These are phyloP conservation scores for Neurospora sp. DNA, from an alignment of 495 filamentous ascomycete genomes.

Conservation along the genomic window DNA sequence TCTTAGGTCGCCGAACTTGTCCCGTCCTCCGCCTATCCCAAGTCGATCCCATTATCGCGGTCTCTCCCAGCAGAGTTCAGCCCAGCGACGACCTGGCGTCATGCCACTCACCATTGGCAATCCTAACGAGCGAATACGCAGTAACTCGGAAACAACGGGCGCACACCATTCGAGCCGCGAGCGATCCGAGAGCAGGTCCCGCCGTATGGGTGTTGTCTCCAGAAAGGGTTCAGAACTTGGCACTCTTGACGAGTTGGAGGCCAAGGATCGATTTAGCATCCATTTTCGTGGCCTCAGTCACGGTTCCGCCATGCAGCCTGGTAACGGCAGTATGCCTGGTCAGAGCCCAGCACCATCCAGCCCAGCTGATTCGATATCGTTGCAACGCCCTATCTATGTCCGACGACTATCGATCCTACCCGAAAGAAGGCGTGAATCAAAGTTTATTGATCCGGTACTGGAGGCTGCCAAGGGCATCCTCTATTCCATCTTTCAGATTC, in stretches of 20 bases:
- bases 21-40: constrained; percentile 62
- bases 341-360: constrained; percentile 45
- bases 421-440: constrained; percentile 59
- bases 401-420: constrained; percentile 75
- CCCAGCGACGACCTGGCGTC: constrained; percentile 55
- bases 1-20: constrained; percentile 53
- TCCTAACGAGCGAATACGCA: constrained; percentile 70
- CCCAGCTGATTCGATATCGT: constrained; percentile 40
- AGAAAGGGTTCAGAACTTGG: constrained; percentile 64
- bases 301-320: constrained; percentile 57
- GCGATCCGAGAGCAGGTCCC: constrained; percentile 40
- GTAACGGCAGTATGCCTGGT: constrained; percentile 28
- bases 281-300: constrained; percentile 76
- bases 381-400: constrained; percentile 50
- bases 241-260: constrained; percentile 61
- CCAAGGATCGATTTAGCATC: constrained; percentile 55
- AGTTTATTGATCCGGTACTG: constrained; percentile 51
- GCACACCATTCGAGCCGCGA: constrained; percentile 35
- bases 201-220: constrained; percentile 78
- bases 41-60: constrained; percentile 68
- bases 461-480: constrained; percentile 80
- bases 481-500: constrained; percentile 73
- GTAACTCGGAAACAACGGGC: constrained; percentile 79
- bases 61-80: constrained; percentile 60
- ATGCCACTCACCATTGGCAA: constrained; percentile 59